Evolutionary conservation across 495 filamentous ascomycete species (phyloP), one percentile per base, ranked within the genome.

Genomic region (Daldinia concentrica): DNA sequence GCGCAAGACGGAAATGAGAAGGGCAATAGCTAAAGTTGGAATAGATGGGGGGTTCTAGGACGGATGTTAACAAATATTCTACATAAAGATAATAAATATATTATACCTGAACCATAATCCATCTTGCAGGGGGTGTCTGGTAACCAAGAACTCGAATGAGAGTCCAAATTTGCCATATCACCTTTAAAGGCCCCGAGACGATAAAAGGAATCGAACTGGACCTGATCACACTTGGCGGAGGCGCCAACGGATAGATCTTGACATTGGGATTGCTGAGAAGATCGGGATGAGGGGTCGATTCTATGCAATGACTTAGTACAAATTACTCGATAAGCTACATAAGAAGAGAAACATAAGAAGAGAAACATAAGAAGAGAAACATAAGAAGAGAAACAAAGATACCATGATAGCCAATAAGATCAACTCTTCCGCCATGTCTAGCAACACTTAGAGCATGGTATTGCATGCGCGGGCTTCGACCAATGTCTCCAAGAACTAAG

Each of bases 401-500:
- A 95, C 93, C 94, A 64, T 87, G 78, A 77, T 97, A 99, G 29
- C 95, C 96, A 72, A 98, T 90, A 11, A 99, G 81, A 73, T 94
- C 88, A 15, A 97, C 95, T 34, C 85, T 82, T 0, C 88, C 92
- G 37, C 93, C 93, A 67, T 93, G 89, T 69, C 88, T 92, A 24
- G 95, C 94, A 76, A 98, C 90, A 77, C 95, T 98, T 66, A 97
- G 78, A 22, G 94, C 93, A 87, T 99, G 95, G 76, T 99, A 98
- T 78, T 98, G 95, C 95, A 99, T 99, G 65, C 95, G 92, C 26
- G 95, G 95, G 78, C 93, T 97, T 36, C 94, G 88, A 26, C 95
- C 95, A 79, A 99, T 95, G 76, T 99, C 95, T 14, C 95, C 95
- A n/a, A 99, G 86, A 43, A 99, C 95, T n/a, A 98, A 85, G 36